Percentiles rank a stretch among this genome's conserved stretches.
phyloP scores from a whole-genome alignment of 768 basidiomycete species.

The Leccinum barrowsii region DNA sequence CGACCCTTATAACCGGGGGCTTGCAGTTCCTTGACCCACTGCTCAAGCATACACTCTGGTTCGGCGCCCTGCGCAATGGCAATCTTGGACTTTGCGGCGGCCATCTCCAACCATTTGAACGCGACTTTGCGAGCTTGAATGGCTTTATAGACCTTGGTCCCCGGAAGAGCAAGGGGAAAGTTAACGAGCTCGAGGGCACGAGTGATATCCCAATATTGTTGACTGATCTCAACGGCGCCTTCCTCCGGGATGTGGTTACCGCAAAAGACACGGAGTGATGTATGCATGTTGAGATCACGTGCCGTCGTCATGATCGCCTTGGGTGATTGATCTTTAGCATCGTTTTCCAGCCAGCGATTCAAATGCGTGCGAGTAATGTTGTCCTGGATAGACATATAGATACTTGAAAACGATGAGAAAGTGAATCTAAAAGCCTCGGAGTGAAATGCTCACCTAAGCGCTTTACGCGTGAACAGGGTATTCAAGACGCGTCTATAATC shows the following conservation, averaged over 20 bases:
- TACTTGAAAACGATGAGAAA: constrained; percentile 39
- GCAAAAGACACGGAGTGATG: constrained; percentile 93
- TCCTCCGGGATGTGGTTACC: constrained; percentile 84
- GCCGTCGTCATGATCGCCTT: constrained; percentile 85
- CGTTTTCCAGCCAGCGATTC: constrained; percentile 62
- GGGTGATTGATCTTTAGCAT: constrained; percentile 43
- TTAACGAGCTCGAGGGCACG: constrained; percentile 96
- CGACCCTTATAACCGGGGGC: constrained; percentile 69
- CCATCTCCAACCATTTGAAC: constrained; percentile 73
- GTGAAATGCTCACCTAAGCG: constrained; percentile 62
- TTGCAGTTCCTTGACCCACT: constrained; percentile 77
- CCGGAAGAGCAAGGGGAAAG: constrained; percentile 92
- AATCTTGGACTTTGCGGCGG: constrained; percentile 75
- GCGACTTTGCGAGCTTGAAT: constrained; percentile 87
- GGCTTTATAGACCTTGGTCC: constrained; percentile 94
- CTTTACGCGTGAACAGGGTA: constrained; percentile 89
- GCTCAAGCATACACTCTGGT: constrained; percentile 87
- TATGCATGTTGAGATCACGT: constrained; percentile 95
- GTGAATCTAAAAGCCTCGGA: background rate
- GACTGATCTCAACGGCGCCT: constrained; percentile 76
- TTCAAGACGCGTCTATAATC: constrained; percentile 93
- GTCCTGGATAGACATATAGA: constrained; percentile 86
- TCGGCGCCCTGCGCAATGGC: constrained; percentile 78
- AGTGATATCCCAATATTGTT: constrained; percentile 96
- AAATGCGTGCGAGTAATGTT: constrained; percentile 75